Evolutionary conservation across 2,329 filamentous ascomycete genomes (phyloP).

Genomic region (Xylaria multiplex): DNA sequence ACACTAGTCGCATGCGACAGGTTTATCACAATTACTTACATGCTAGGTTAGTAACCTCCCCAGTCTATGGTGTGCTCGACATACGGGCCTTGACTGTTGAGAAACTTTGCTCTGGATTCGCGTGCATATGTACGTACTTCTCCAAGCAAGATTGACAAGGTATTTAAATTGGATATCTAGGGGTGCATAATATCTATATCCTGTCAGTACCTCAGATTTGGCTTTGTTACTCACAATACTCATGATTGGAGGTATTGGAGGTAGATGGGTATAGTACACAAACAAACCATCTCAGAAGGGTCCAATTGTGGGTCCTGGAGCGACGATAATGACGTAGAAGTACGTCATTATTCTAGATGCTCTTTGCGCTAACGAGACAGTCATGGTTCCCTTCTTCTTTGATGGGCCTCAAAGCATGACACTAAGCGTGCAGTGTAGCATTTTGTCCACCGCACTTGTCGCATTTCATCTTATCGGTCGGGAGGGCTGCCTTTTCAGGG

Average conservation of each 20-base stretch:
- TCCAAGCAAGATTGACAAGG: neutral
- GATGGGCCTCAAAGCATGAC: slow-evolving; percentile 14
- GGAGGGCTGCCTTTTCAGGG: neutral
- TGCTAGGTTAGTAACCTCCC: too few species aligned
- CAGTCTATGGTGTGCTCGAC: neutral
- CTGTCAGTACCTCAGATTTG: too few species aligned
- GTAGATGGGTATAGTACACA: slow-evolving; percentile 1
- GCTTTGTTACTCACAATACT: too few species aligned
- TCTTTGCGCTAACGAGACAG: slow-evolving; percentile 12
- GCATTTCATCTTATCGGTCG: neutral
- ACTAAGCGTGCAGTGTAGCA: neutral
- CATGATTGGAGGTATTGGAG: neutral
- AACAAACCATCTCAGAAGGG: slow-evolving; percentile 17
- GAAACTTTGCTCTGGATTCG: neutral
- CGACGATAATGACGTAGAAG: slow-evolving; percentile 25
- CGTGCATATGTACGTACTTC: neutral
- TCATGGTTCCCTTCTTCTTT: slow-evolving; percentile 10
- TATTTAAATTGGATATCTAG: too few species aligned
- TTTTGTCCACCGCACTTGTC: neutral
- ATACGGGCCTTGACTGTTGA: neutral
- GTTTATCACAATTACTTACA: neutral
- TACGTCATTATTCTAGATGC: slow-evolving; percentile 30
- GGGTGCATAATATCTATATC: too few species aligned
- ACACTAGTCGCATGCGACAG: too few species aligned
- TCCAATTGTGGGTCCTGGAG: slow-evolving; percentile 20